Evolutionary conservation across 768 basidiomycete genomes (phyloP).

Genomic region (Peribolospora baueri): DNA sequence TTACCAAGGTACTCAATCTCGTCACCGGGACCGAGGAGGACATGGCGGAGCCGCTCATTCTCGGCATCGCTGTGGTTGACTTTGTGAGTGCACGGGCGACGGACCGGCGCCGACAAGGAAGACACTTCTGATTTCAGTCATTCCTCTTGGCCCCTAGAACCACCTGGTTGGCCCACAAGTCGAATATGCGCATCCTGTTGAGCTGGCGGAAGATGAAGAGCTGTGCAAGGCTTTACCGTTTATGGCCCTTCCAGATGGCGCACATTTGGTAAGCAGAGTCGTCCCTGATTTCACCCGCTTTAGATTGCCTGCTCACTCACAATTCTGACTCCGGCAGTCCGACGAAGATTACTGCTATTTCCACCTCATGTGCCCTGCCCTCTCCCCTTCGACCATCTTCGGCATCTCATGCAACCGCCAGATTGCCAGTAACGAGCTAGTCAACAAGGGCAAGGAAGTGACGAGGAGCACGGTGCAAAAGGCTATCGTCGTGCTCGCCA

Average conservation of each 20-base stretch:
- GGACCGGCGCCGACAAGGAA: neutral
- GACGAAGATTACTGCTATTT: conserved; percentile 94
- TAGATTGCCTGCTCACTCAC: neutral
- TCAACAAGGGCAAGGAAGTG: conserved; percentile 55
- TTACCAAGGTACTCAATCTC: too few relatives aligned
- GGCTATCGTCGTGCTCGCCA: conserved; percentile 76
- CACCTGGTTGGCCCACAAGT: conserved; percentile 70
- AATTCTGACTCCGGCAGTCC: neutral
- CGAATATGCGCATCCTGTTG: conserved; percentile 29
- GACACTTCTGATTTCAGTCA: neutral
- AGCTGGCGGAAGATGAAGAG: conserved; percentile 60
- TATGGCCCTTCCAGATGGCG: conserved; percentile 87
- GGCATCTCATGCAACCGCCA: conserved; percentile 97
- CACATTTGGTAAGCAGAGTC: conserved; percentile 47
- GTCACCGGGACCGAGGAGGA: too few relatives aligned
- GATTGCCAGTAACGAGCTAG: conserved; percentile 50
- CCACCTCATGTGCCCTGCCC: conserved; percentile 31
- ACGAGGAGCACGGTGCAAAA: conserved; percentile 94
- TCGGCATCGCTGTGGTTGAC: conserved; percentile 78
- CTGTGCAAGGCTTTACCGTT: conserved; percentile 69
- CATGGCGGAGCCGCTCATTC: conserved; percentile 33
- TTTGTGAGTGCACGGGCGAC: conserved; percentile 22
- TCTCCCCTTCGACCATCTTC: conserved; percentile 52
- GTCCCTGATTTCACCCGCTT: neutral
- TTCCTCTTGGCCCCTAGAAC: neutral